These are phyloP conservation scores for Pseudogymnoascus destructans DNA, from an alignment of 2,329 filamentous ascomycete genomes.

Conservation along the genomic window DNA sequence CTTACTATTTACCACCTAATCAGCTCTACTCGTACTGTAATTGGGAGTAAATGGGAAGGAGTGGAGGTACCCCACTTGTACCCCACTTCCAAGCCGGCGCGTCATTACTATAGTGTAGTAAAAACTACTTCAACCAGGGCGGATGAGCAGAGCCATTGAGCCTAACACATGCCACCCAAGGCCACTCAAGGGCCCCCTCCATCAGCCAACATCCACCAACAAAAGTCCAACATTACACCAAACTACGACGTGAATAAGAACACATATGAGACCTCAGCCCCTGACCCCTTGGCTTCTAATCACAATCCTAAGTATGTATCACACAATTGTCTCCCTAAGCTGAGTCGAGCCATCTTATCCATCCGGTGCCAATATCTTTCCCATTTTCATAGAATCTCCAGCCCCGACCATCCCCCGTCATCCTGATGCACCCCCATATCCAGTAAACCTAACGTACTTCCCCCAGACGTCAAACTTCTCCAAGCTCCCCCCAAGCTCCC, in stretches of 20 bases:
- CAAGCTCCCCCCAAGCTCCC: background rate
- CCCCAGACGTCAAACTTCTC: background rate
- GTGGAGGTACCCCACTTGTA: background rate
- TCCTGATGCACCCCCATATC: background rate
- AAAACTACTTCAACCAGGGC: background rate
- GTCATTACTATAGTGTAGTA: background rate
- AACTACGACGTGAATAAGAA: background rate
- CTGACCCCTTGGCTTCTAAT: background rate
- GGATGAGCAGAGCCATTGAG: background rate
- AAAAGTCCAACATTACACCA: background rate
- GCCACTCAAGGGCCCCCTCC: background rate
- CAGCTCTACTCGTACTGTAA: background rate
- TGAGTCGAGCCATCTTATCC: background rate
- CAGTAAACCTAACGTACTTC: background rate
- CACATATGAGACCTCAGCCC: conserved; percentile 2
- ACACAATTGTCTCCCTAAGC: background rate
- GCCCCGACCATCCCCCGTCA: background rate
- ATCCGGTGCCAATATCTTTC: background rate
- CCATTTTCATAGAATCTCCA: background rate
- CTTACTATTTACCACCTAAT: conserved; percentile 1
- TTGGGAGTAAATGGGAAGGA: background rate
- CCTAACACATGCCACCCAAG: background rate
- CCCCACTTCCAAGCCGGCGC: background rate
- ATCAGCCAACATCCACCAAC: background rate
- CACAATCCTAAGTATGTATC: background rate